Evolutionary conservation across 225 moss, liverwort and hornwort species (phyloP).

Genomic region (Anthoceros angustus): DNA sequence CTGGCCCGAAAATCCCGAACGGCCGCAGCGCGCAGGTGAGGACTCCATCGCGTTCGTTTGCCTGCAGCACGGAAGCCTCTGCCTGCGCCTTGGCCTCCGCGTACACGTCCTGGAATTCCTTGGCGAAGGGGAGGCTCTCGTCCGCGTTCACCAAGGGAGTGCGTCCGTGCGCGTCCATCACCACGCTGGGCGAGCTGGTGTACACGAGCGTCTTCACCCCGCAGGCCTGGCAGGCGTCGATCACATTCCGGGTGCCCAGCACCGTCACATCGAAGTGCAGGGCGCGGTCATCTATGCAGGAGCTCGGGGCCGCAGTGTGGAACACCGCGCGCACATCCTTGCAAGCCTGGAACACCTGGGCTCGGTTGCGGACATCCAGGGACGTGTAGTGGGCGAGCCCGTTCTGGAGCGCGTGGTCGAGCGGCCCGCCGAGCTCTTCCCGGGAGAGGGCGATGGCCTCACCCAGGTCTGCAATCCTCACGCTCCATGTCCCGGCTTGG

Average conservation of each 20-base stretch:
- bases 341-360: background rate
- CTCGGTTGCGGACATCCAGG: background rate
- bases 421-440: background rate
- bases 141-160: background rate
- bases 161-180: background rate
- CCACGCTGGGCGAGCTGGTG: conserved; percentile 3
- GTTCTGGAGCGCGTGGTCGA: background rate
- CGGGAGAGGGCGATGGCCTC: background rate
- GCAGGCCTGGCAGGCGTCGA: background rate
- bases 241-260: background rate
- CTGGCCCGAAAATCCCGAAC: conserved; percentile 88
- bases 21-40: conserved; percentile 74
- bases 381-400: background rate
- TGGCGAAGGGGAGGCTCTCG: background rate
- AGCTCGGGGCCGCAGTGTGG: background rate
- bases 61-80: conserved; percentile 25
- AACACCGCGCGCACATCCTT: background rate
- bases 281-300: background rate
- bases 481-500: background rate
- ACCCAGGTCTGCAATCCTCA: background rate
- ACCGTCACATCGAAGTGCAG: background rate
- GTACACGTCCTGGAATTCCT: background rate
- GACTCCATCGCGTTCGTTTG: conserved; percentile 41
- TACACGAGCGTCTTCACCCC: conserved; percentile 2
- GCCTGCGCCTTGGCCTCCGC: background rate